Evolutionary conservation across 805 yeast genomes (phyloP), one percentile per base, ranked within the genome.

Genomic region (Kodamaea neixiangensis): DNA sequence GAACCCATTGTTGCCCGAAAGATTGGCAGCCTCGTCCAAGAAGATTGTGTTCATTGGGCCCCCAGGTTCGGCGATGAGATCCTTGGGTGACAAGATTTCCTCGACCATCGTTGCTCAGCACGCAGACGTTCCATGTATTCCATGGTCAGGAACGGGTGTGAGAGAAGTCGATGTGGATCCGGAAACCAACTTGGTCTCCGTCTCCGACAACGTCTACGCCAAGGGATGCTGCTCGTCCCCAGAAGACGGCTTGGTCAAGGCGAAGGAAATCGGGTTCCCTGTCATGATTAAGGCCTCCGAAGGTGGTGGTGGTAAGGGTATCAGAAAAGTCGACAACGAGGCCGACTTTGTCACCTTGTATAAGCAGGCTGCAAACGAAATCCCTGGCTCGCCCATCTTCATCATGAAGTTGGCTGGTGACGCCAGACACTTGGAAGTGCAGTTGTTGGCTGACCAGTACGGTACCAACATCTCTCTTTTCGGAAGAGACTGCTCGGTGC

Each of bases 261-360:
- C 99, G 53, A 82, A 78, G 61, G 69, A 80, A 63, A 92, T 94
- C 63, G 99, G 99, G 1, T 91, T 94, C 77, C 99, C 99, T 29
- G 96, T 94, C 49, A 94, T 94, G 99, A 85, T 94, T 67, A 94
- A 94, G 73, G 99, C 99, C 46, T 91, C 97, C 52, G 99, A 94
- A 83, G 99, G 99, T 79, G 99, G 99, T 73, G 99, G 99, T 76
- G 99, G 99, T 79, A 94, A 94, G 76, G 99, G 99, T 82, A 94
- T 94, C 71, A 87, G 99, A 78, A 91, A 91, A 73, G 98, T 91
- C 57, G 96, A 89, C 51, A 68, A 78, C 56, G 97, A 87, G 69
- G 85, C 83, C 56, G 88, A 91, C 62, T 94, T 94, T 59, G 64
- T 78, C 39, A 56, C 89, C 21, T 73, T 88, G 56, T 94, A 93